A percentile compares a stretch with the other conserved stretches of the same genome.
Evolutionary conservation across 371 early-diverging fungal species (phyloP).

Genomic region (Mucor velutinosus): DNA sequence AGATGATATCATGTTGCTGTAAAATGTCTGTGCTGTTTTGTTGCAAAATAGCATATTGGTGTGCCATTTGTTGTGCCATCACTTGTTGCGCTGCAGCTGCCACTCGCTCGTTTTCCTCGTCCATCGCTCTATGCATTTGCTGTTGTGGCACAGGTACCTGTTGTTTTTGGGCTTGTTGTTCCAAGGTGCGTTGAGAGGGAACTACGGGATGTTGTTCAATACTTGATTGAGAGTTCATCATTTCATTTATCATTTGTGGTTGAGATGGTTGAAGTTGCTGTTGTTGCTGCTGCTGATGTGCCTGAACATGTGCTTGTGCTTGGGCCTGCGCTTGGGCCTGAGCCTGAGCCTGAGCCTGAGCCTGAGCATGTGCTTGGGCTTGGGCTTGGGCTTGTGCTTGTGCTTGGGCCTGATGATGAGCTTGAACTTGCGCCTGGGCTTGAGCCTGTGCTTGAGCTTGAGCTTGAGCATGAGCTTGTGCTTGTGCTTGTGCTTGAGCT

Average conservation of each 20-base stretch:
- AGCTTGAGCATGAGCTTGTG: neutral
- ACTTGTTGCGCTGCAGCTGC: conserved; percentile 28
- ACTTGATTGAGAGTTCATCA: conserved; percentile 10
- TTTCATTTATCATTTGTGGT: conserved; percentile 8
- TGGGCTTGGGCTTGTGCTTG: neutral
- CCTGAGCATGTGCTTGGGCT: neutral
- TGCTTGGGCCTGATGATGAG: neutral
- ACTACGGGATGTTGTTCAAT: conserved; percentile 26
- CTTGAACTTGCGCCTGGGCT: neutral
- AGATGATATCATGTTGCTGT: neutral
- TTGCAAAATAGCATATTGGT: conserved; percentile 23
- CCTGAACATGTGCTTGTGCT: conserved; percentile 3
- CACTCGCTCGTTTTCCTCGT: conserved; percentile 20
- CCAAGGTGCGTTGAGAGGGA: conserved; percentile 21
- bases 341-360: conserved; percentile 6
- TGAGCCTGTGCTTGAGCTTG: conserved; percentile 8
- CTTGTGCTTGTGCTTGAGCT: conserved; percentile 13
- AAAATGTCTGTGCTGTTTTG: conserved; percentile 8
- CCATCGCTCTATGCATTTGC: conserved; percentile 4
- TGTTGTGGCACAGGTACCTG: neutral
- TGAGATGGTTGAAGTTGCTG: neutral
- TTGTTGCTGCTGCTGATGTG: conserved; percentile 6
- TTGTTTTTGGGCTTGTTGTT: neutral
- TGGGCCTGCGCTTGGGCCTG: conserved; percentile 13
- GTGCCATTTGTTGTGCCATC: conserved; percentile 33